Conservation (phyloP, 2,329 filamentous ascomycete genomes). For the Lasiodiplodia theobromae region DNA sequence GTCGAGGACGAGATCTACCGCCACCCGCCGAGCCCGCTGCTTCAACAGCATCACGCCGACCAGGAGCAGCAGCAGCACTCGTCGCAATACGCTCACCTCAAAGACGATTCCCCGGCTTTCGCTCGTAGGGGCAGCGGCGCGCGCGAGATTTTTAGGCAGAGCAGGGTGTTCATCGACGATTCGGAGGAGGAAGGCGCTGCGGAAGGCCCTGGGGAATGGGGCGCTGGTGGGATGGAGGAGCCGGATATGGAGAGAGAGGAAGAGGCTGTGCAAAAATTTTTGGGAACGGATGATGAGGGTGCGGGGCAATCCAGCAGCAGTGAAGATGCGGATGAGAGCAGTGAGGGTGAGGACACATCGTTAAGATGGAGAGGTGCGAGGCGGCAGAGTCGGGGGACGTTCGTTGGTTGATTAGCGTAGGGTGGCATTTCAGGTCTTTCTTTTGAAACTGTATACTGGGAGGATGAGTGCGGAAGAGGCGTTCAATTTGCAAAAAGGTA, state of each 20-base stretch:
- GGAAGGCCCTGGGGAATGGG: neutral
- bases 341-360: neutral
- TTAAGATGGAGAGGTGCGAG: neutral
- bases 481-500: neutral
- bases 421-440: neutral
- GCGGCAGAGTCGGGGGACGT: conserved; percentile 21
- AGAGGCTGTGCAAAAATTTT: conserved; percentile 13
- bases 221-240: neutral
- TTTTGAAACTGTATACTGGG: neutral
- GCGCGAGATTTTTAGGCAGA: conserved; percentile 55
- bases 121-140: conserved; percentile 10
- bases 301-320: conserved; percentile 7
- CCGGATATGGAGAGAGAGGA: conserved; percentile 16
- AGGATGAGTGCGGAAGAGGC: neutral
- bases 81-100: conserved; percentile 41
- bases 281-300: conserved; percentile 18
- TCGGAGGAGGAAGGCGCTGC: conserved; percentile 12
- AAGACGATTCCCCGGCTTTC: neutral
- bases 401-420: neutral
- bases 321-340: conserved; percentile 22
- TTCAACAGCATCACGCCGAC: too few relatives aligned
- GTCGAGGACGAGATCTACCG: conserved; percentile 32
- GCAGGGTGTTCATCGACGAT: conserved; percentile 57
- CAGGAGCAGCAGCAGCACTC: conserved; percentile 27
- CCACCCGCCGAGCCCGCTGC: conserved; percentile 34